Evolutionary conservation across 1,284 basidiomycete genomes (phyloP), one percentile per base, ranked within the genome.

Genomic region (Malassezia arunalokei): DNA sequence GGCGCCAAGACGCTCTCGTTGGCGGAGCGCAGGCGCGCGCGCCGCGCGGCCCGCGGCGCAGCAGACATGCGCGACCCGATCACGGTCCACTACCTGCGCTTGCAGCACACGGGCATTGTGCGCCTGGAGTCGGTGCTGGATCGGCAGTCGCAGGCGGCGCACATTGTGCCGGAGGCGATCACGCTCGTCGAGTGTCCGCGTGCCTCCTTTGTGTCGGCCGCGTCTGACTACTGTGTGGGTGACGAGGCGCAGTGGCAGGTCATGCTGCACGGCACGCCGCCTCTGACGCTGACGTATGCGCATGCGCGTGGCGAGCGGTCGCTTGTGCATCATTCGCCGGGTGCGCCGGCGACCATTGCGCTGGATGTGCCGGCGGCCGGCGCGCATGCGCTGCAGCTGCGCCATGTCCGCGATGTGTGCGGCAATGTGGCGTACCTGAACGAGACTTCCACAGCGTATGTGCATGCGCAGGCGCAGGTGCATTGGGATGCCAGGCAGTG

Each of bases 391-490:
- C 67, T 65, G 41, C 54, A 44, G n/a, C 57, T 72, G 33, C 54
- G 57, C 28, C 51, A 47, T 31, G 62, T 72, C 24, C 52, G 53
- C n/a, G 69, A 72, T 38, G 68, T 66, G 8, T 72, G 69, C 31
- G 69, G 68, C 12, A 72, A 68, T 40, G 47, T 51, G 4, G 60
- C 64, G 1, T 9, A 12, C 11, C 20, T 47, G n/a, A 17, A 43
- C 27, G 40, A 29, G 14, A 28, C 20, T n/a, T 33, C 17, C 27
- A 28, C 20, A 7, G 79, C 88, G 49, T 77, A 81, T 7, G 83
- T 95, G 31, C 78, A 94, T 43, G 79, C 81, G n/a, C 81, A 83
- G 20, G 85, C 88, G 0, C 77, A 78, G 0, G 78, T 86, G 37
- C 81, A 82, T 0, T 91, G 95, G 77, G 78, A 78, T 40, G 76